These are phyloP conservation scores for Fraxinus paxiana DNA, from an alignment of 305 asterid genomes.

Conservation along the genomic window DNA sequence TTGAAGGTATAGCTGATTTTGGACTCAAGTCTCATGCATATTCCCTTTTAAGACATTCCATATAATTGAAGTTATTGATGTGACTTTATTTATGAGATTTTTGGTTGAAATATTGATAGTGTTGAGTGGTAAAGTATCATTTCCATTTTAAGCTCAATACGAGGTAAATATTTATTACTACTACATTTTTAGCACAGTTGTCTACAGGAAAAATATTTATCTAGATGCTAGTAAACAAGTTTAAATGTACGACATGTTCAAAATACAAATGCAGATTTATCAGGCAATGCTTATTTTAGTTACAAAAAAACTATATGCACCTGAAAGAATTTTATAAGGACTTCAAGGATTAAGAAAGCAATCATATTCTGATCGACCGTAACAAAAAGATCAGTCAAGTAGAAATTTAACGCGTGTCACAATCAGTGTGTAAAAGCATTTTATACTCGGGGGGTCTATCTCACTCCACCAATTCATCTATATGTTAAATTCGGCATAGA, in stretches of 20 bases:
- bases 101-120: background rate
- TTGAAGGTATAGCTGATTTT: background rate
- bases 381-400: background rate
- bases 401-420: background rate
- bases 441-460: background rate
- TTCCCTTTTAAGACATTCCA: background rate
- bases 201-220: background rate
- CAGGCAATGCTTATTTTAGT: background rate
- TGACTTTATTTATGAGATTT: background rate
- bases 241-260: background rate
- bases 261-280: background rate
- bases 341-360: background rate
- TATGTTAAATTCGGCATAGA: background rate
- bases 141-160: background rate
- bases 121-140: background rate
- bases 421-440: background rate
- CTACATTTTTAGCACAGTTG: background rate
- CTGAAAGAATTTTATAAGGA: constrained; percentile 8
- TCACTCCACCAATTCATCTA: background rate
- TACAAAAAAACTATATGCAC: background rate
- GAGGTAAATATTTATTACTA: background rate
- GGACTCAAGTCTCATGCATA: background rate
- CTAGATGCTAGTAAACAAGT: background rate
- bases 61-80: background rate
- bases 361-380: background rate